Base-by-base conservation (phyloP, 139 green algal genomes). In the Chlorella sp. region DNA sequence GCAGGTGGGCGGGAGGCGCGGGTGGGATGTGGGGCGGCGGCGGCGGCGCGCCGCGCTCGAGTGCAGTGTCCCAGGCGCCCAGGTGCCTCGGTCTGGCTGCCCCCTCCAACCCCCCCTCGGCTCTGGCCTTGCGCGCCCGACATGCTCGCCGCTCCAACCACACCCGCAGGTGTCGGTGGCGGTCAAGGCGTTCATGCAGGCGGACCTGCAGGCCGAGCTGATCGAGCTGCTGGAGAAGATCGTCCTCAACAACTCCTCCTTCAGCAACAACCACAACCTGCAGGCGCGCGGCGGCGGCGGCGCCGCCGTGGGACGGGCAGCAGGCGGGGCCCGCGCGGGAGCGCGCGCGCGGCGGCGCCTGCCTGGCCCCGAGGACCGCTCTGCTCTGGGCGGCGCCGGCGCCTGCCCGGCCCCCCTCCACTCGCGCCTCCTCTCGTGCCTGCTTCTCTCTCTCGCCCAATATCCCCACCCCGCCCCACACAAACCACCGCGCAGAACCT, bases 151-250 rank as follows among this genome's bases (percentile, higher is more conserved):
- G n/a, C n/a, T n/a, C n/a, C n/a, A n/a, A n/a, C n/a, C n/a, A n/a
- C n/a, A n/a, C n/a, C n/a, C n/a, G n/a, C n/a, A n/a, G n/a, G 56
- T 82, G 25, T 95, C 86, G 33, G 91, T 96, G 43, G 95, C 94
- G 11, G 96, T 99, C 64, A 99, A 98, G 90, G 90, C 95, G 29
- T 99, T 99, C 93, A 99, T 99, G 94, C 88, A 87, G 41, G 92
- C 91, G 35, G 93, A 96, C 77, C 87, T 99, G 86, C 95, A 97
- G 77, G 73, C 89, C 27, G 95, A 98, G 89, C 91, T 99, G 29
- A 99, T 99, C 55, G 96, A 99, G 88, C 89, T 99, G 79, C 91
- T 99, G 77, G 96, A 99, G 90, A 99, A 99, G 95, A 99, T 99
- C 76, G 96, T 99, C 77, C 91, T 99, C 60, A 94, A 98, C 86